Evolutionary conservation across 345 rosid genomes (phyloP).

Genomic region (Hypericum androsaemum): DNA sequence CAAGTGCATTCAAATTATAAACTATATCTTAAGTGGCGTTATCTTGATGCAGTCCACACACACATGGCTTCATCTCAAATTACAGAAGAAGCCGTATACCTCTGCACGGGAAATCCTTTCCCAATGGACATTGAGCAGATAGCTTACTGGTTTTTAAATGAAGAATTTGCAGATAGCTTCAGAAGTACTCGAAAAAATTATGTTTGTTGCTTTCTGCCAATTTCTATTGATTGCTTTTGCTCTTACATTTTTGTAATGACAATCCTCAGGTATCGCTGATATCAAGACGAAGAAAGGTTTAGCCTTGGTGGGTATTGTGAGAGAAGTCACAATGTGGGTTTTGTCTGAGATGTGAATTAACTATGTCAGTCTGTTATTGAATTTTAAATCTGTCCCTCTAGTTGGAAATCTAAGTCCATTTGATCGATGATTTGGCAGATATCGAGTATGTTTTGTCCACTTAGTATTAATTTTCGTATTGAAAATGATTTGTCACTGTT

Average conservation of each 20-base stretch:
- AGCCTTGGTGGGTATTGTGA: constrained; percentile 79
- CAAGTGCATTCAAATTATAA: too few species aligned
- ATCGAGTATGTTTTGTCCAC: constrained; percentile 53
- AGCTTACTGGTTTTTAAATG: constrained; percentile 80
- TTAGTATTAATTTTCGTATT: background rate
- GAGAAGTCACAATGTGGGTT: constrained; percentile 84
- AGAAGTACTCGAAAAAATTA: constrained; percentile 32
- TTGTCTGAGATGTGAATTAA: background rate
- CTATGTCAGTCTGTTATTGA: background rate
- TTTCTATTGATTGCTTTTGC: constrained; percentile 1
- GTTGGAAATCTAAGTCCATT: constrained; percentile 26
- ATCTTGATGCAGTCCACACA: constrained; percentile 64
- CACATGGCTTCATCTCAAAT: constrained; percentile 82
- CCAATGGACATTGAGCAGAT: constrained; percentile 94
- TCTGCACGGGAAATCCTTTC: constrained; percentile 92
- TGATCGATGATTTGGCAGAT: constrained; percentile 87
- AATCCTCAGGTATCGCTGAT: constrained; percentile 53
- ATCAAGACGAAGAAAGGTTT: constrained; percentile 80
- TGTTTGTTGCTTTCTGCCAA: constrained; percentile 4
- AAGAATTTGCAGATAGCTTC: constrained; percentile 62
- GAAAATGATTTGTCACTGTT: too few species aligned
- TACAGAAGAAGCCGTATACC: constrained; percentile 85
- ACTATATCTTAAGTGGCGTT: background rate
- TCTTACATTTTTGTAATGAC: constrained; percentile 3
- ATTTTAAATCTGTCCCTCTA: constrained; percentile 7